Percentiles rank a stretch among this genome's conserved stretches.
Conservation (phyloP, 345 rosid genomes). For the Arabidopsis arenosa region DNA sequence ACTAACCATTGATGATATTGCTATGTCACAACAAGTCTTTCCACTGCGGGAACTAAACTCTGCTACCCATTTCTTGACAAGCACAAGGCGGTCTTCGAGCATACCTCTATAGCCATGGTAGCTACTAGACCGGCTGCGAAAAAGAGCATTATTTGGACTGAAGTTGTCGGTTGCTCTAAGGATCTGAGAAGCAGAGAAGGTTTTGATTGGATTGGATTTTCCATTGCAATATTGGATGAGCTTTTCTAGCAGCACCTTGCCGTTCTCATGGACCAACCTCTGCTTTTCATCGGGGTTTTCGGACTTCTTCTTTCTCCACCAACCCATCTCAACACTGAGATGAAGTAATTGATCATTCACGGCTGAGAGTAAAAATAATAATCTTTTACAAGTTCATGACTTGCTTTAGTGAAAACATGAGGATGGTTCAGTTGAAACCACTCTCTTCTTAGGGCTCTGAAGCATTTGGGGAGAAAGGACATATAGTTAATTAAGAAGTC, state of each 20-base stretch:
- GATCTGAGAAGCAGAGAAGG: neutral
- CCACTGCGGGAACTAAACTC: neutral
- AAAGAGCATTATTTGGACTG: neutral
- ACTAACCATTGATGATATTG: conserved; percentile 23
- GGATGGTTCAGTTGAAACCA: neutral
- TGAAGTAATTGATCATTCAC: neutral
- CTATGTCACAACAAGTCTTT: neutral
- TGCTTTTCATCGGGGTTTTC: neutral
- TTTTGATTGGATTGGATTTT: neutral
- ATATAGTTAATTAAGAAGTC: neutral
- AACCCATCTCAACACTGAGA: conserved; percentile 1
- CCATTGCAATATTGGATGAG: neutral
- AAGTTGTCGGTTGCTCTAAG: neutral
- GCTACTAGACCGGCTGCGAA: neutral
- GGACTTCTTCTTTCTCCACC: neutral
- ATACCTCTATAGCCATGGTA: neutral
- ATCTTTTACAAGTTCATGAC: neutral
- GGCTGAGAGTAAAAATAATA: neutral
- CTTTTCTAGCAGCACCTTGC: neutral
- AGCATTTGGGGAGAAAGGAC: neutral
- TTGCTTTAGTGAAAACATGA: neutral
- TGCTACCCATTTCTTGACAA: conserved; percentile 5
- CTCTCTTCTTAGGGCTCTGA: neutral
- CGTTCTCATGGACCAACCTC: conserved; percentile 1
- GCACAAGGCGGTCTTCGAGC: conserved; percentile 1